Conservation (phyloP, 2,329 filamentous ascomycete genomes). For the Tricladium varicosporioides region DNA sequence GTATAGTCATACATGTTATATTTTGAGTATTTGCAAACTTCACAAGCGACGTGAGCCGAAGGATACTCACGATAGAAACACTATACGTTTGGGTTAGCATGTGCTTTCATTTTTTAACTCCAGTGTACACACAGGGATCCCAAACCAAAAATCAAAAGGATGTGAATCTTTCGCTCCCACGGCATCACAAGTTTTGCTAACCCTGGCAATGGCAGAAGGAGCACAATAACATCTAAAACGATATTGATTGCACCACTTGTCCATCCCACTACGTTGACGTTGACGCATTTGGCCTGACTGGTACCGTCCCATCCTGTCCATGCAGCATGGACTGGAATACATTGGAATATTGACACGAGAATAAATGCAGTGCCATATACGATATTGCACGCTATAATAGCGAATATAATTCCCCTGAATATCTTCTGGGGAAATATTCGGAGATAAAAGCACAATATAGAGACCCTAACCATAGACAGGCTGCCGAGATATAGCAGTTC, state of each 20-base stretch:
- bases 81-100: not conserved
- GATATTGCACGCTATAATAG: slow-evolving; percentile 8
- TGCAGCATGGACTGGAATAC: slow-evolving; percentile 48
- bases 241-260: slow-evolving; percentile 52
- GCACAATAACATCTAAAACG: slow-evolving; percentile 49
- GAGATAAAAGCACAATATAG: slow-evolving; percentile 22
- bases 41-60: slow-evolving; percentile 17
- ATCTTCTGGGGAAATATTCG: slow-evolving; percentile 17
- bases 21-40: slow-evolving; percentile 23
- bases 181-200: slow-evolving; percentile 42
- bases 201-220: slow-evolving; percentile 48
- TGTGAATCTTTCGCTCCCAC: slow-evolving; percentile 40
- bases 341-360: slow-evolving; percentile 38
- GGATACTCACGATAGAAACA: slow-evolving; percentile 22
- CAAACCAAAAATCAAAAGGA: slow-evolving; percentile 49
- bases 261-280: slow-evolving; percentile 49
- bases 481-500: slow-evolving; percentile 21
- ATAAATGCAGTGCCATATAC: slow-evolving; percentile 14
- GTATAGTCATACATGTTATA: slow-evolving; percentile 15
- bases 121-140: slow-evolving; percentile 38
- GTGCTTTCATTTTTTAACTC: not conserved
- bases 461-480: slow-evolving; percentile 14
- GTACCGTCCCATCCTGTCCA: slow-evolving; percentile 53
- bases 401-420: slow-evolving; percentile 10
- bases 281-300: slow-evolving; percentile 45